phyloP scores from a whole-genome alignment of 2,329 filamentous ascomycete species.

The Esteya vermicola region DNA sequence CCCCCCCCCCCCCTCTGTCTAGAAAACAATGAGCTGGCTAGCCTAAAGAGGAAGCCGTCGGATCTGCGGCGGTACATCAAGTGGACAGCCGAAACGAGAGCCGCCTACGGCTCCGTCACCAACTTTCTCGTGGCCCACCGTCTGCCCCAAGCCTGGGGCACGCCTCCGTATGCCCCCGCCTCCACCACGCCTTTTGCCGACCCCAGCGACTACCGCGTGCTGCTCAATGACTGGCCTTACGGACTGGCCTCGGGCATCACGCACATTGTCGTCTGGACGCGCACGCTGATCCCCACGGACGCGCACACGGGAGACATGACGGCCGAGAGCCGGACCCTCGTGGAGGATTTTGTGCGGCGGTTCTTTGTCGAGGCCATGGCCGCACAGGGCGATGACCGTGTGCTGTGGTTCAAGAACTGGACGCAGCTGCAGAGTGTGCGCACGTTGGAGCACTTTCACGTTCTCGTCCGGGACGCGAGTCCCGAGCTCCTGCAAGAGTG shows the following conservation, averaged over 20 bases:
- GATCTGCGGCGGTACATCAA: slow-evolving; percentile 67
- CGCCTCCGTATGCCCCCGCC: slow-evolving; percentile 37
- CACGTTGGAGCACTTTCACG: slow-evolving; percentile 79
- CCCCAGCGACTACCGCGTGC: slow-evolving; percentile 48
- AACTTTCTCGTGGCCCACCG: slow-evolving; percentile 63
- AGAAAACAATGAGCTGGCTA: slow-evolving; percentile 46
- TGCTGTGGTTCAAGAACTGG: slow-evolving; percentile 94
- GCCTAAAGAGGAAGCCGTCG: slow-evolving; percentile 66
- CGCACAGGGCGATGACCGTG: slow-evolving; percentile 28
- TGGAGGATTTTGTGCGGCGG: slow-evolving; percentile 54
- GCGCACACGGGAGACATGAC: slow-evolving; percentile 58
- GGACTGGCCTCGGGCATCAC: slow-evolving; percentile 50
- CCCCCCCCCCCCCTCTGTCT: neutral
- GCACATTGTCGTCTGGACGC: slow-evolving; percentile 89
- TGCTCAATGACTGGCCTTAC: slow-evolving; percentile 92
- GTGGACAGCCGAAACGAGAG: slow-evolving; percentile 57
- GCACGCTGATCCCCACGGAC: slow-evolving; percentile 65
- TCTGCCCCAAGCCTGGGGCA: slow-evolving; percentile 51
- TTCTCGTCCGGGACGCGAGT: slow-evolving; percentile 45
- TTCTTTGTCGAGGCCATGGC: slow-evolving; percentile 52
- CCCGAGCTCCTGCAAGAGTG: slow-evolving; percentile 37
- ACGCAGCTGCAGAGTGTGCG: slow-evolving; percentile 75
- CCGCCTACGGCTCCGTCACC: slow-evolving; percentile 65
- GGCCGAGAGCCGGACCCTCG: slow-evolving; percentile 42
- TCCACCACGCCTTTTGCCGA: slow-evolving; percentile 38